Percentiles rank a stretch among this genome's conserved stretches.
Conservation (phyloP, 441 rosid genomes). For the Capsella rubella region DNA sequence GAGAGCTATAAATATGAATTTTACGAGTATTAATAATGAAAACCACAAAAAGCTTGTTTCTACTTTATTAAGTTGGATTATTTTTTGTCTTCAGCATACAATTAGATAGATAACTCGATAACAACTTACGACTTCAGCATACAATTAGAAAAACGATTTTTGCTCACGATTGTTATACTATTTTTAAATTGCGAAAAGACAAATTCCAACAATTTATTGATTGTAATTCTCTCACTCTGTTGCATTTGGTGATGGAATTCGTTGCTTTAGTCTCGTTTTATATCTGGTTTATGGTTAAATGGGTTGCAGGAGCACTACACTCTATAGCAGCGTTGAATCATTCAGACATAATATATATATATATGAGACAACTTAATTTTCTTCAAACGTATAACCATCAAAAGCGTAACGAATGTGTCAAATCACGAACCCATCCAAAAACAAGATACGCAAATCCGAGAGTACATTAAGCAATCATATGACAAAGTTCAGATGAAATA, state of each 20-base stretch:
- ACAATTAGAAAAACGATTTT: too few species aligned
- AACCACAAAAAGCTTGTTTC: too few species aligned
- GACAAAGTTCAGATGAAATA: conserved; percentile 37
- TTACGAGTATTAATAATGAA: too few species aligned
- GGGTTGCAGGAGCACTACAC: background rate
- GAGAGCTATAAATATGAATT: background rate
- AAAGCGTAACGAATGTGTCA: conserved; percentile 28
- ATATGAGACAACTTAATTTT: conserved; percentile 2
- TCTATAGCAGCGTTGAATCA: background rate
- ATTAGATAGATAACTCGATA: too few species aligned
- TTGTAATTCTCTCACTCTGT: background rate
- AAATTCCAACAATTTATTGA: too few species aligned
- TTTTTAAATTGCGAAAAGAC: too few species aligned
- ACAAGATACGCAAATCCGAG: conserved; percentile 28
- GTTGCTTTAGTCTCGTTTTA: too few species aligned
- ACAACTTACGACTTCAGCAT: too few species aligned
- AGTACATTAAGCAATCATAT: conserved; percentile 36
- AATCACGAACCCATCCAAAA: conserved; percentile 5
- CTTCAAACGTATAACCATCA: conserved; percentile 32
- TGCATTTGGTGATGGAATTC: too few species aligned
- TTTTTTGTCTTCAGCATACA: too few species aligned
- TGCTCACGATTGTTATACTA: too few species aligned
- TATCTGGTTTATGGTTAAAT: background rate
- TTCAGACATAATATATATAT: background rate
- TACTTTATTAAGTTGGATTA: too few species aligned